Base-by-base conservation (phyloP, 805 yeast genomes). In the Starmerella sirachaensis region DNA sequence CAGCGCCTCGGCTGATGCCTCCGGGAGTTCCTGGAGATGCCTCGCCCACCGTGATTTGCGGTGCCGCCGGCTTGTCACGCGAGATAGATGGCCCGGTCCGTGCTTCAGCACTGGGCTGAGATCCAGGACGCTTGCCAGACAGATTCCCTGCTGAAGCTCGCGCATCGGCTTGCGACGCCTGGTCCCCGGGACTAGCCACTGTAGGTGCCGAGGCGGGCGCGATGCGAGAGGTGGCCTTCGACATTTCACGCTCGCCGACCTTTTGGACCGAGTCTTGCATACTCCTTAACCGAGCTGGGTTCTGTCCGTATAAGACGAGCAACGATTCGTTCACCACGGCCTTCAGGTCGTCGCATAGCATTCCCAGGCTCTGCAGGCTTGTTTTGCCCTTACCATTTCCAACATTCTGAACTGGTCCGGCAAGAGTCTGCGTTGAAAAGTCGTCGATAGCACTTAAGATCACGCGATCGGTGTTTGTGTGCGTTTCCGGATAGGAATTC, bases 401-500 rank as follows among this genome's bases (percentile, higher is more conserved):
- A n/a, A 12, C 10, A 13, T 30, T n/a, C 22, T 19, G 24, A 10
- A 25, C 22, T 17, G 7, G 31, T 24, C 13, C 37, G 14, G 21
- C 26, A 24, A 50, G 20, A 6, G 57, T 43, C 7, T 42, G 33
- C 17, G 35, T 23, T 22, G 52, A 29, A 37, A 39, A 52, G 22
- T 41, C 20, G 13, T 46, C 38, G 28, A 45, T 18, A 9, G 49
- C 45, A 13, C 38, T 38, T 19, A 45, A 42, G 33, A 55, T 18
- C 29, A 41, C 28, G n/a, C 40, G 40, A 41, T 50, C 50, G 29
- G 52, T 41, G 33, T 51, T 47, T 29, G 41, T 50, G 35, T 37
- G 36, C 12, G 42, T 30, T 24, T 37, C 42, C 2, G 35, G 41
- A 33, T 37, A 32, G 23, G 17, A 29, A 9, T 34, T 35, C n/a